These are phyloP conservation scores for Pichia deserticola DNA, from an alignment of 805 yeast genomes.

Conservation along the genomic window DNA sequence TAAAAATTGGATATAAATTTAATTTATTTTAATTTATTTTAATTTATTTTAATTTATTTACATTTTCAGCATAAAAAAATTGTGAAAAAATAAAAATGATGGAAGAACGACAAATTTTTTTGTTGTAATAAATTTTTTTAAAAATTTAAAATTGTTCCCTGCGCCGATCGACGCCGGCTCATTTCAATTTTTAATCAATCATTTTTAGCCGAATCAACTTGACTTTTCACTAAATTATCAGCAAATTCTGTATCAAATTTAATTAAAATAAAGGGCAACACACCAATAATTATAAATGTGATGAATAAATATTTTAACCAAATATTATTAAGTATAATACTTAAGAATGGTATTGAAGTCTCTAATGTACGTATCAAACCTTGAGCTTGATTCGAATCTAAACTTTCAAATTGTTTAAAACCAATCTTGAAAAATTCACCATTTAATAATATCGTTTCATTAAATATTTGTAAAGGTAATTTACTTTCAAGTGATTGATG, in stretches of 20 bases:
- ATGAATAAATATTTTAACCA: not conserved
- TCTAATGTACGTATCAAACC: no score
- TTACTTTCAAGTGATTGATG: not conserved
- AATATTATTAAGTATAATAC: not conserved
- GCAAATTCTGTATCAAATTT: constrained; percentile 24
- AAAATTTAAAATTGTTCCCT: no score
- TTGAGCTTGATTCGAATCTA: not conserved
- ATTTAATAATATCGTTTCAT: not conserved
- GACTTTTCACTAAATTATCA: constrained; percentile 19
- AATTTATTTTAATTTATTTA: no score
- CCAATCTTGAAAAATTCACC: not conserved
- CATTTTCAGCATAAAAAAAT: no score
- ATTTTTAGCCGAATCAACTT: constrained; percentile 1
- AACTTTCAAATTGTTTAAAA: no score
- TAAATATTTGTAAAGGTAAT: not conserved
- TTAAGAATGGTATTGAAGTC: not conserved
- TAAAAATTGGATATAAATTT: no score
- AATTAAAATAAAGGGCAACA: constrained; percentile 20
- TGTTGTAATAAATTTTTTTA: no score
- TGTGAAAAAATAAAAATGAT: no score
- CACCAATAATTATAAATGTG: not conserved
- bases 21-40: no score
- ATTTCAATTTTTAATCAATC: no score
- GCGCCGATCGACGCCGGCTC: not conserved
- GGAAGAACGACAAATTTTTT: no score